A percentile compares a stretch with the other conserved stretches of the same genome.
These are phyloP conservation scores for Rhodamnia argentea DNA, from an alignment of 345 rosid species.

Conservation along the genomic window DNA sequence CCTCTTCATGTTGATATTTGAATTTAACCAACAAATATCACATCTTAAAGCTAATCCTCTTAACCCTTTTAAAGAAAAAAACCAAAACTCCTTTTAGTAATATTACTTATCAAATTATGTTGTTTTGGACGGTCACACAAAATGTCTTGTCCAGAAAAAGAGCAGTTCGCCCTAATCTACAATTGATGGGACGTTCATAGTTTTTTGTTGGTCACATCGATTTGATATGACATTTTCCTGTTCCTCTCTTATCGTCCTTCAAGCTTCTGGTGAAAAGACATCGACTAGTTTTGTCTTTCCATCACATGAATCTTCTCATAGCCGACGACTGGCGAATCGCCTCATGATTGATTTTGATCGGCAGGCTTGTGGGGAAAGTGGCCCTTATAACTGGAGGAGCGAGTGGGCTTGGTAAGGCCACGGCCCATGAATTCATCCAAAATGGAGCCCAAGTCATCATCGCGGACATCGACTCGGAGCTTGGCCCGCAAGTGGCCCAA, in stretches of 20 bases:
- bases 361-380: conserved; percentile 56
- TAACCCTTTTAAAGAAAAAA: neutral
- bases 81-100: neutral
- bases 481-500: conserved; percentile 23
- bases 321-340: neutral
- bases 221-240: neutral
- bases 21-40: neutral
- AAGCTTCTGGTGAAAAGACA: neutral
- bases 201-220: neutral
- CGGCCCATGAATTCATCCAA: conserved; percentile 39
- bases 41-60: neutral
- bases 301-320: neutral
- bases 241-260: neutral
- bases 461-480: conserved; percentile 20
- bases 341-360: neutral
- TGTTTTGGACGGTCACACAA: neutral
- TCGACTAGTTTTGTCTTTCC: neutral
- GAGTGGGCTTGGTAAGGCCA: conserved; percentile 75
- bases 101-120: too few relatives aligned
- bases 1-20: neutral
- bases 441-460: conserved; percentile 60
- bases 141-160: too few relatives aligned
- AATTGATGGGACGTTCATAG: neutral
- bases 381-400: conserved; percentile 77
- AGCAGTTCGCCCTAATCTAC: neutral